phyloP scores from a whole-genome alignment of 192 early-diverging fungal species.

The Rhizophagus clarus region DNA sequence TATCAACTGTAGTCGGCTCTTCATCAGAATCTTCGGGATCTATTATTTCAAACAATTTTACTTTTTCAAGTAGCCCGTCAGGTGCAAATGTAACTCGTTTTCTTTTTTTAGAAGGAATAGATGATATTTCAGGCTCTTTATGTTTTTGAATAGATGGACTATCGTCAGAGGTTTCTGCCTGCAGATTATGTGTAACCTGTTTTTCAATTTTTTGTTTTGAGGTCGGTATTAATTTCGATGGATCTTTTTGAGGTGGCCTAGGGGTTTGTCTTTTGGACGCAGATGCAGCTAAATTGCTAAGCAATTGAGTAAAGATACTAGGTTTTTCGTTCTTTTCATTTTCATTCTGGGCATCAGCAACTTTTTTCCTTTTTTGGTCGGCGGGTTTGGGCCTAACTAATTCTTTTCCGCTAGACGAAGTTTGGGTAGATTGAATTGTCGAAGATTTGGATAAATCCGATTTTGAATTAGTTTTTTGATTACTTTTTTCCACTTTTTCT shows the following conservation, averaged over 20 bases:
- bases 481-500: background rate
- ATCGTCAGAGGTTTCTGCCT: background rate
- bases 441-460: background rate
- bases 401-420: background rate
- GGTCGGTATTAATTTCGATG: background rate
- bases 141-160: background rate
- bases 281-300: background rate
- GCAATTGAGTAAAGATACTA: background rate
- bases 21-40: constrained; percentile 1
- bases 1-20: background rate
- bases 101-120: constrained; percentile 17
- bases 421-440: background rate
- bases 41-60: constrained; percentile 32
- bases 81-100: constrained; percentile 32
- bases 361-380: background rate
- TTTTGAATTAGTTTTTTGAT: background rate
- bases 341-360: background rate
- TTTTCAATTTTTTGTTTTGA: background rate
- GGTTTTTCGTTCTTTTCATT: background rate
- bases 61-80: constrained; percentile 5
- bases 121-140: background rate
- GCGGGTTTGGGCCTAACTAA: background rate
- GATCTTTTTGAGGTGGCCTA: background rate
- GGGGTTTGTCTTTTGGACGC: background rate
- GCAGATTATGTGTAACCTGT: background rate